Conservation (phyloP, 2,329 filamentous ascomycete genomes). For the Escovopsis weberi region DNA sequence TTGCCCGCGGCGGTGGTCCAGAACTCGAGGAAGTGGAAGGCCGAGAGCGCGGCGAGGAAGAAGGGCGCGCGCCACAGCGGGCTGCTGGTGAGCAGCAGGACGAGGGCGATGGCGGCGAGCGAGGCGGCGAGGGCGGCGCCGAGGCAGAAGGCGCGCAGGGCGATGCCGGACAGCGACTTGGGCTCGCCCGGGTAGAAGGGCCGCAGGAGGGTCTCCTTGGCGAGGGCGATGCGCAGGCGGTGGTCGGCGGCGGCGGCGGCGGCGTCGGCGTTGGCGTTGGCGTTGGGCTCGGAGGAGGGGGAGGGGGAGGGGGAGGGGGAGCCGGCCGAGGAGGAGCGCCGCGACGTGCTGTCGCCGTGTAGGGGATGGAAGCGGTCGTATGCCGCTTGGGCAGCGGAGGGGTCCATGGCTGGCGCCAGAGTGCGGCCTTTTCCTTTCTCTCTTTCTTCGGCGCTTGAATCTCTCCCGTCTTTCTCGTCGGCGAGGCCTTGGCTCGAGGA, state of each 20-base stretch:
- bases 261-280: background rate
- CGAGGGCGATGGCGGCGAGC: slow-evolving; percentile 15
- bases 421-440: no score
- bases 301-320: no score
- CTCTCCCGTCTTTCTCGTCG: no score
- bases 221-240: background rate
- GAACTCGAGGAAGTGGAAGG: slow-evolving; percentile 96
- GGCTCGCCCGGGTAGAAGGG: slow-evolving; percentile 30
- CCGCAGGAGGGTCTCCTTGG: slow-evolving; percentile 10
- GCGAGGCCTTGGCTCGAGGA: no score
- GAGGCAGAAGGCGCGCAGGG: slow-evolving; percentile 41
- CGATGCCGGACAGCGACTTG: slow-evolving; percentile 46
- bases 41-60: slow-evolving; percentile 53
- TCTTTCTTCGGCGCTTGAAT: no score
- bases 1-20: slow-evolving; percentile 80
- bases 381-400: background rate
- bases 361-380: background rate
- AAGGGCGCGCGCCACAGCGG: slow-evolving; percentile 48
- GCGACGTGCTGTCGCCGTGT: background rate
- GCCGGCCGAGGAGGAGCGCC: no score
- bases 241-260: no score
- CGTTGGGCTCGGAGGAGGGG: slow-evolving; percentile 6
- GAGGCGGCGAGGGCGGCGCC: slow-evolving; percentile 28
- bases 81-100: slow-evolving; percentile 23
- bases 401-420: slow-evolving; percentile 1